Percentiles rank a stretch among this genome's conserved stretches.
phyloP scores from a whole-genome alignment of 768 basidiomycete species.

The Hericium coralloides region DNA sequence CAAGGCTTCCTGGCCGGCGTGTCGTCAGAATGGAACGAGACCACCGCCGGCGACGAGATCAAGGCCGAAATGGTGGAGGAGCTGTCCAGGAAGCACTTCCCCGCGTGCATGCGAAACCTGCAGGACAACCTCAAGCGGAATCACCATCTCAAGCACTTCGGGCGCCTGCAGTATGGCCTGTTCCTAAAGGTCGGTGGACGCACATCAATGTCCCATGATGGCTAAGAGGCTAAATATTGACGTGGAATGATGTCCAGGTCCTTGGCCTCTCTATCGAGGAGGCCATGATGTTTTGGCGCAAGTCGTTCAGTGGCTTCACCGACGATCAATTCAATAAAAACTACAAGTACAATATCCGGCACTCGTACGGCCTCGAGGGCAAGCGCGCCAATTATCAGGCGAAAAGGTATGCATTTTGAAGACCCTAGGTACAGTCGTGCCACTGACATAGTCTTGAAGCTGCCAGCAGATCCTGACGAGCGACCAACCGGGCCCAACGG shows the following conservation, averaged over 20 bases:
- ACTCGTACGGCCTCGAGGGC: conserved; percentile 90
- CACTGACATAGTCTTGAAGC: conserved; percentile 30
- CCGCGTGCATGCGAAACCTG: conserved; percentile 88
- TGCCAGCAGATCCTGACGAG: conserved; percentile 80
- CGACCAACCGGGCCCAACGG: conserved; percentile 56
- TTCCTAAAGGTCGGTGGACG: conserved; percentile 75
- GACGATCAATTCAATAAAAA: conserved; percentile 99
- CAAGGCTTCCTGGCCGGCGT: conserved; percentile 91
- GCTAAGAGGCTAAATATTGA: neutral
- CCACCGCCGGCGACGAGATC: conserved; percentile 53
- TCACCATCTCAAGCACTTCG: conserved; percentile 88
- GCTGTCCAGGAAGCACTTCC: conserved; percentile 82
- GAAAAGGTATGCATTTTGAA: conserved; percentile 48
- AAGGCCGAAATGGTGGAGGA: conserved; percentile 94
- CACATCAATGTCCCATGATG: neutral
- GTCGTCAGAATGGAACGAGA: conserved; percentile 69
- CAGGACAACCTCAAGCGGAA: conserved; percentile 73
- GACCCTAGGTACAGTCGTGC: neutral
- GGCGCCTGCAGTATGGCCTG: conserved; percentile 81
- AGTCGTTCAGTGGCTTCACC: conserved; percentile 67
- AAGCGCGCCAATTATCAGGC: conserved; percentile 92
- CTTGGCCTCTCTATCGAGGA: conserved; percentile 92
- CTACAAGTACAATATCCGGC: conserved; percentile 94
- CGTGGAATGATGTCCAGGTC: conserved; percentile 39
- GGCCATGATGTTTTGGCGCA: conserved; percentile 88